phyloP scores from a whole-genome alignment of 495 filamentous ascomycete species.

The Aspergillus campestris region DNA sequence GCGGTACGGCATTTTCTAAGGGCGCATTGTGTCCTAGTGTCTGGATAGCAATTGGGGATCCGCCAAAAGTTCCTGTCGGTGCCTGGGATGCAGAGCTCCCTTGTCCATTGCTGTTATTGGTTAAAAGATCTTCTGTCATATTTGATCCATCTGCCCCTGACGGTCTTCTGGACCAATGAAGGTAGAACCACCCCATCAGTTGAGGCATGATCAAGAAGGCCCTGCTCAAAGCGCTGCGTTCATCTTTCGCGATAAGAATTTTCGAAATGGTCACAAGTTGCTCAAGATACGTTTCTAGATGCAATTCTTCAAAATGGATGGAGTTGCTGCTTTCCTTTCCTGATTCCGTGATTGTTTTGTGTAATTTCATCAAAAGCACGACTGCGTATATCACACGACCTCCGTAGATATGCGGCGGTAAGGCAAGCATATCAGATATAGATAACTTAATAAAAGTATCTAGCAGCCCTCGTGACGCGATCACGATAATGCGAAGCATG shows the following conservation, averaged over 20 bases:
- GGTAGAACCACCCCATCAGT: constrained; percentile 1
- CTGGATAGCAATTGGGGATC: no score
- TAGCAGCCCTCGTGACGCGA: constrained; percentile 1
- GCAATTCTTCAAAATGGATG: constrained; percentile 1
- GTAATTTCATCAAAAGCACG: constrained; percentile 8
- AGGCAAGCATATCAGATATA: constrained; percentile 9
- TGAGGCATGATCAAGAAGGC: constrained; percentile 9
- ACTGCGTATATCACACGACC: constrained; percentile 10
- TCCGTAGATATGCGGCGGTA: constrained; percentile 10
- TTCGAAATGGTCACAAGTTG: constrained; percentile 1
- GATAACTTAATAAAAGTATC: constrained; percentile 7
- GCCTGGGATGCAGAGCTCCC: neutral
- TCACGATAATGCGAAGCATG: constrained; percentile 3
- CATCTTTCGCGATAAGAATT: constrained; percentile 1
- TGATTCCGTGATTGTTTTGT: constrained; percentile 2
- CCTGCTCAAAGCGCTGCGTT: constrained; percentile 4
- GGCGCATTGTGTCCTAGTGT: no score
- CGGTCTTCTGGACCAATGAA: neutral
- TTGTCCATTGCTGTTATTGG: no score
- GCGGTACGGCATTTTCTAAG: neutral
- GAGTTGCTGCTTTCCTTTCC: neutral
- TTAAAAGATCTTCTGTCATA: no score
- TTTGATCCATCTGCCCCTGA: no score
- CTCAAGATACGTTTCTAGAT: constrained; percentile 1
- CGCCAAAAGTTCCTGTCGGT: no score